Evolutionary conservation across 352 stramenopile genomes (phyloP).

Genomic region (Globisporangium barbulae): DNA sequence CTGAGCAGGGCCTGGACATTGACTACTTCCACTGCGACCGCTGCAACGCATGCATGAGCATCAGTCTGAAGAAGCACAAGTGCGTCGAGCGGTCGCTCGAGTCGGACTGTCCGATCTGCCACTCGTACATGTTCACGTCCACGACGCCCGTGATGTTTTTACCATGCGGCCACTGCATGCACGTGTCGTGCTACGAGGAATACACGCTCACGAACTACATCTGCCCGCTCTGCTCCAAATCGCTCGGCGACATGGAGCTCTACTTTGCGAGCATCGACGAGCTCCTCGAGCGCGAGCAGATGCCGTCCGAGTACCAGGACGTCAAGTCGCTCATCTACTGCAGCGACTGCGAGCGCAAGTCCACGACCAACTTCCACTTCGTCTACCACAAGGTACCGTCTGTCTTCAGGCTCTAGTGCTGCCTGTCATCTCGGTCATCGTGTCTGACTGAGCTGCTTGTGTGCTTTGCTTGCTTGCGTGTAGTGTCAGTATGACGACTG

Average conservation of each 20-base stretch:
- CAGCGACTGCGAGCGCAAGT: slow-evolving; percentile 86
- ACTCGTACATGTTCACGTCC: slow-evolving; percentile 94
- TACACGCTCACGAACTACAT: slow-evolving; percentile 95
- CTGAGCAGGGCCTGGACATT: slow-evolving; percentile 84
- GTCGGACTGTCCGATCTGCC: slow-evolving; percentile 95
- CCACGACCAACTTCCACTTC: slow-evolving; percentile 80
- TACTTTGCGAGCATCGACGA: slow-evolving; percentile 88
- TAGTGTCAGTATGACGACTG: slow-evolving; percentile 77
- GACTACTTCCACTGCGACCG: slow-evolving; percentile 98
- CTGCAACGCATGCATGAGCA: slow-evolving; percentile 97
- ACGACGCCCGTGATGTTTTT: slow-evolving; percentile 94
- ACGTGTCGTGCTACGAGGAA: slow-evolving; percentile 93
- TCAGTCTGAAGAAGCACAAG: slow-evolving; percentile 88
- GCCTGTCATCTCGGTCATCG: background rate
- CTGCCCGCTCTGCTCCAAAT: slow-evolving; percentile 94
- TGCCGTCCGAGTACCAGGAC: slow-evolving; percentile 75
- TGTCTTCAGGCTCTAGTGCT: background rate
- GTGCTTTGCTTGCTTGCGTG: background rate
- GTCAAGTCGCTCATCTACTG: slow-evolving; percentile 78
- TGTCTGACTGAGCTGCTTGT: background rate
- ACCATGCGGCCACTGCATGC: slow-evolving; percentile 96
- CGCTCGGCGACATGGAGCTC: slow-evolving; percentile 91
- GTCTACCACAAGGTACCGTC: slow-evolving; percentile 79
- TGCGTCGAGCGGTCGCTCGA: slow-evolving; percentile 95
- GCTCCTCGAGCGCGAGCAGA: slow-evolving; percentile 73